Percentiles rank a stretch among this genome's conserved stretches.
Evolutionary conservation across 2,329 filamentous ascomycete genomes (phyloP).

Genomic region (Penicillium hordei): DNA sequence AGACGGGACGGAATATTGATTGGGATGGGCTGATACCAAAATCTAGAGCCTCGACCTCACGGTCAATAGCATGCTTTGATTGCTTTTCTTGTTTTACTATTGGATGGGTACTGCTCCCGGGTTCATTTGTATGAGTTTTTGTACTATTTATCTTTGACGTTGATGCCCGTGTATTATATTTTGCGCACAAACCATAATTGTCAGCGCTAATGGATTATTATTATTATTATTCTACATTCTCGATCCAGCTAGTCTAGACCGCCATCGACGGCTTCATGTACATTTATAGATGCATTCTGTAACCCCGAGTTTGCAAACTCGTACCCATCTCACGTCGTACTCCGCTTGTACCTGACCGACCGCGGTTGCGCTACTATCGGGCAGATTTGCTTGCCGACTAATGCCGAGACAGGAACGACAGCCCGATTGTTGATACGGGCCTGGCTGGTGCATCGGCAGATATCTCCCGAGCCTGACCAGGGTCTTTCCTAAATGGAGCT

Average conservation of each 20-base stretch:
- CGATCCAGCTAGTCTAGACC: slow-evolving; percentile 13
- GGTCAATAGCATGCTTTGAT: slow-evolving; percentile 32
- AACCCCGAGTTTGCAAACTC: background rate
- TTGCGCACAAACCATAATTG: slow-evolving; percentile 3
- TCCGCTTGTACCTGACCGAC: slow-evolving; percentile 11
- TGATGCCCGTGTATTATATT: slow-evolving; percentile 22
- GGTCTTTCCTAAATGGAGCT: slow-evolving; percentile 9
- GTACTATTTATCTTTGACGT: slow-evolving; percentile 17
- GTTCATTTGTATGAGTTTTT: slow-evolving; percentile 16
- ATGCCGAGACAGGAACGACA: slow-evolving; percentile 22
- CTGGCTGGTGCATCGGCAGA: slow-evolving; percentile 15
- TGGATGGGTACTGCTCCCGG: slow-evolving; percentile 8
- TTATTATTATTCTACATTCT: background rate
- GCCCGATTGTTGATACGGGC: slow-evolving; percentile 18
- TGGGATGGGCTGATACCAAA: slow-evolving; percentile 44
- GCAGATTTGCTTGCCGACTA: slow-evolving; percentile 29
- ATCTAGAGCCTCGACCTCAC: slow-evolving; percentile 41
- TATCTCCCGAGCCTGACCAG: slow-evolving; percentile 13
- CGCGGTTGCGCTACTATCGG: slow-evolving; percentile 20
- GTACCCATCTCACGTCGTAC: slow-evolving; percentile 3
- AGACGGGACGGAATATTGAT: slow-evolving; percentile 37
- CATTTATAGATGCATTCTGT: background rate
- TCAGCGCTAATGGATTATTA: slow-evolving; percentile 8
- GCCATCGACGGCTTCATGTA: background rate
- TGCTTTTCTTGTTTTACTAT: slow-evolving; percentile 22